phyloP scores from a whole-genome alignment of 2,329 filamentous ascomycete genomes.

The Aureobasidium melanogenum region DNA sequence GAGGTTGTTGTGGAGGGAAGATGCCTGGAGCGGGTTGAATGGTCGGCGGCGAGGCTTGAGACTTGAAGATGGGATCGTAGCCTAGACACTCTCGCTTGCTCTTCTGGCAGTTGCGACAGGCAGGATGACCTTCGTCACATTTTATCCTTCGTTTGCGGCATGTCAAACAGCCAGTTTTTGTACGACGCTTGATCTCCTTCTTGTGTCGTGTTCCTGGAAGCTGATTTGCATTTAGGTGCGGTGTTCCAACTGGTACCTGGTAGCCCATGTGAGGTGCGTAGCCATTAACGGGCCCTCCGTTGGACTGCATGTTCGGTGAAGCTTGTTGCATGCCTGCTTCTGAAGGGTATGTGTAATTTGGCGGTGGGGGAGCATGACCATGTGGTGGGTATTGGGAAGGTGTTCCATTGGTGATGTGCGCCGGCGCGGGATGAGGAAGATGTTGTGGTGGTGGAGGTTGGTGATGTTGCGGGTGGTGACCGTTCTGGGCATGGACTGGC shows the following conservation, averaged over 20 bases:
- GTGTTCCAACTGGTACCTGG: constrained; percentile 42
- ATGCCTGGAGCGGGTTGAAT: constrained; percentile 61
- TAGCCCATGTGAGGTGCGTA: constrained; percentile 39
- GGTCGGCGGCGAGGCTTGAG: constrained; percentile 58
- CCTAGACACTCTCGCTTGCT: constrained; percentile 79
- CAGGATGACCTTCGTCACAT: constrained; percentile 82
- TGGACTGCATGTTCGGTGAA: constrained; percentile 5
- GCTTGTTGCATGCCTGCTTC: constrained; percentile 3
- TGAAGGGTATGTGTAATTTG: constrained; percentile 1
- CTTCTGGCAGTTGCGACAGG: constrained; percentile 82
- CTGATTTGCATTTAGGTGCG: constrained; percentile 35
- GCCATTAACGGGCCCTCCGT: constrained; percentile 16
- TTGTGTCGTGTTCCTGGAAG: constrained; percentile 56
- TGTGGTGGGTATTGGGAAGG: not conserved
- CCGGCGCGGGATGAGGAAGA: not conserved
- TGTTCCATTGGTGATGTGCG: constrained; percentile 4
- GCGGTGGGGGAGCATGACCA: not conserved
- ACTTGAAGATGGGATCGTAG: constrained; percentile 82
- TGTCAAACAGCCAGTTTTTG: constrained; percentile 66
- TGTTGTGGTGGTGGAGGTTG: constrained; percentile 14
- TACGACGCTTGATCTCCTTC: constrained; percentile 68
- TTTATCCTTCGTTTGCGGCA: constrained; percentile 94
- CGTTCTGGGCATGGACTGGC: not conserved
- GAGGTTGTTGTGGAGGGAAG: not conserved
- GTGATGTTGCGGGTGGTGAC: constrained; percentile 17